Conservation (phyloP, 345 rosid species). For the Citrus hindsii region DNA sequence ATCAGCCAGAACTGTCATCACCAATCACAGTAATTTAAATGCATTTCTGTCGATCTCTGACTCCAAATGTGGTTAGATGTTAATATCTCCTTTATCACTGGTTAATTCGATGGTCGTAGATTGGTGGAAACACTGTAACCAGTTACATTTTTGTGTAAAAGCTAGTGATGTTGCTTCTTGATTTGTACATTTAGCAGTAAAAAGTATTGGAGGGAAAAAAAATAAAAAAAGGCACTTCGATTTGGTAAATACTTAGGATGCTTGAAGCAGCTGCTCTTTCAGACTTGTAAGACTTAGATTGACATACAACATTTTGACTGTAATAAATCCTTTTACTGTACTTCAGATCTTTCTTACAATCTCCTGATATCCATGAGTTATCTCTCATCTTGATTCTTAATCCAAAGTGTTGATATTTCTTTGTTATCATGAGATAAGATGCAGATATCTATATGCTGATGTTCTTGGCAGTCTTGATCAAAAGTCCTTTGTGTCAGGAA, state of each 20-base stretch:
- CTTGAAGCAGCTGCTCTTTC: background rate
- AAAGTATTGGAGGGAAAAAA: background rate
- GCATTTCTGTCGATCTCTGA: background rate
- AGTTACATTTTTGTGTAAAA: constrained; percentile 7
- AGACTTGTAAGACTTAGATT: constrained; percentile 6
- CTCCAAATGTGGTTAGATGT: background rate
- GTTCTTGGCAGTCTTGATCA: background rate
- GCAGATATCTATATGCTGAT: background rate
- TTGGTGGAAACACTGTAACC: background rate
- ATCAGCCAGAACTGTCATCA: constrained; percentile 2
- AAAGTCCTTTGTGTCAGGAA: background rate
- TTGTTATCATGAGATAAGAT: background rate
- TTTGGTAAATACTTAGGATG: constrained; percentile 8
- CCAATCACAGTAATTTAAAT: background rate
- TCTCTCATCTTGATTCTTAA: background rate
- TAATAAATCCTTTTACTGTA: background rate
- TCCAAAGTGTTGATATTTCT: background rate
- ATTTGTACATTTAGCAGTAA: background rate
- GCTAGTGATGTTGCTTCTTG: background rate
- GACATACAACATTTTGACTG: background rate
- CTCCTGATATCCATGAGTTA: background rate
- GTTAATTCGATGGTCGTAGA: background rate
- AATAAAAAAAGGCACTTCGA: background rate
- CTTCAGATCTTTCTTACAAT: background rate
- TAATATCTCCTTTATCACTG: background rate